These are phyloP conservation scores for Wickerhamomyces mucosus DNA, from an alignment of 805 yeast genomes.

Conservation along the genomic window DNA sequence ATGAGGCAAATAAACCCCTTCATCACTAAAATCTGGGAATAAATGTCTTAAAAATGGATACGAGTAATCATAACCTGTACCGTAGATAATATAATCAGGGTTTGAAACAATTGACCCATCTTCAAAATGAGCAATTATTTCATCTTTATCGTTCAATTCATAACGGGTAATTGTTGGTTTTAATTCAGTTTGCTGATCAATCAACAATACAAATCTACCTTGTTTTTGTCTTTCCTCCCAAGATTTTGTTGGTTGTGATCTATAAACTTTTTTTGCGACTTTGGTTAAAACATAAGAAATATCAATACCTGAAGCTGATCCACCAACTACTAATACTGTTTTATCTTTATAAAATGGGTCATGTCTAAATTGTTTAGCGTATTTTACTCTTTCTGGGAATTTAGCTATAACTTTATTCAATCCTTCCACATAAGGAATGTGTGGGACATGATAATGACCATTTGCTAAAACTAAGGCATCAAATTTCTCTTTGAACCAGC, in stretches of 20 bases:
- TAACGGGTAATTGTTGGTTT: constrained; percentile 29
- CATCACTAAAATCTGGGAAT: constrained; percentile 19
- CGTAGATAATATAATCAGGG: constrained; percentile 51
- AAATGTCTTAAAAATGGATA: constrained; percentile 39
- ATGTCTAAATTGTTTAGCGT: constrained; percentile 22
- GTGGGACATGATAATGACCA: constrained; percentile 51
- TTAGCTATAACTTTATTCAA: constrained; percentile 21
- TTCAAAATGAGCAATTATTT: constrained; percentile 26
- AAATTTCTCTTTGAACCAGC: constrained; percentile 28
- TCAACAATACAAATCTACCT: constrained; percentile 22
- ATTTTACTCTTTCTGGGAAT: constrained; percentile 16
- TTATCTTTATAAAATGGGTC: constrained; percentile 14
- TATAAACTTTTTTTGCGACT: constrained; percentile 8
- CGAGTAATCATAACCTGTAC: constrained; percentile 60
- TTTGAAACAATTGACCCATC: constrained; percentile 33
- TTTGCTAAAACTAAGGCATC: constrained; percentile 40
- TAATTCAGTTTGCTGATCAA: constrained; percentile 23
- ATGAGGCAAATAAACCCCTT: constrained; percentile 20
- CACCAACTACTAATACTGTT: constrained; percentile 50
- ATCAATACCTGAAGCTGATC: constrained; percentile 63
- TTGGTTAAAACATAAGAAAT: constrained; percentile 19
- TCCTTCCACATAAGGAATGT: constrained; percentile 40
- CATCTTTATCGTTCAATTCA: constrained; percentile 20
- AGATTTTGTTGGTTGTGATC: too few species aligned
- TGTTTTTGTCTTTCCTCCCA: constrained; percentile 31